Base-by-base conservation (phyloP, 108 stramenopile genomes). In the Skeletonema potamos region DNA sequence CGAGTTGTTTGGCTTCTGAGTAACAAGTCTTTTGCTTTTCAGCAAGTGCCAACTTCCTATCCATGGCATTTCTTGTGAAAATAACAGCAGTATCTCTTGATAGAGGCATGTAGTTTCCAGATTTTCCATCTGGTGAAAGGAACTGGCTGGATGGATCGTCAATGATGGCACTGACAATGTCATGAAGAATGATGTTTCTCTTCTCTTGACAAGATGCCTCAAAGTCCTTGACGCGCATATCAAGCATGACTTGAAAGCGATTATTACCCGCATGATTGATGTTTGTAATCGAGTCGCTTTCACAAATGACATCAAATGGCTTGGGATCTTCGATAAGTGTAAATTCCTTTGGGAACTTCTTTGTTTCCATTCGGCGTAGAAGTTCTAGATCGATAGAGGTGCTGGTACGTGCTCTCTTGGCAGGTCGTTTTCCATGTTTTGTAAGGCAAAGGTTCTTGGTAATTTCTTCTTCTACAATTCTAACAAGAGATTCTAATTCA, bases 301-400 rank as follows among this genome's bases (percentile, higher is more conserved):
- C 27, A 51, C 64, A 64, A 27, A 64, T 46, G 9, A 64, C 64
- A 44, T 64, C 64, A 28, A 64, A 64, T 28, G 39, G 64, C 24
- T 64, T 48, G 24, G 64, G 64, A 1, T 39, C 27, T 7, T 2
- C 43, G 10, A 64, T 46, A 15, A 3, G 15, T n/a, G 44, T 9
- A 0, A 2, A 6, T 18, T 51, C 22, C 11, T 51, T 8, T 44
- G 26, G 27, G 4, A 27, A 27, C 33, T n/a, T 64, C 43, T 43
- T 27, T 5, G 44, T 13, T 18, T 1, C 63, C 13, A 20, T 43
- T 6, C n/a, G 4, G 4, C 24, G 46, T 3, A 46, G 8, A 11
- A 46, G 32, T 11, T 17, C 26, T 2, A 64, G 27, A 8, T 2
- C n/a, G 10, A 20, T 39, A 0, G 26, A 1, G 11, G 12, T 44